A percentile compares a stretch with the other conserved stretches of the same genome.
These are phyloP conservation scores for Rosa hybrid DNA, from an alignment of 331 rosid species.

Conservation along the genomic window DNA sequence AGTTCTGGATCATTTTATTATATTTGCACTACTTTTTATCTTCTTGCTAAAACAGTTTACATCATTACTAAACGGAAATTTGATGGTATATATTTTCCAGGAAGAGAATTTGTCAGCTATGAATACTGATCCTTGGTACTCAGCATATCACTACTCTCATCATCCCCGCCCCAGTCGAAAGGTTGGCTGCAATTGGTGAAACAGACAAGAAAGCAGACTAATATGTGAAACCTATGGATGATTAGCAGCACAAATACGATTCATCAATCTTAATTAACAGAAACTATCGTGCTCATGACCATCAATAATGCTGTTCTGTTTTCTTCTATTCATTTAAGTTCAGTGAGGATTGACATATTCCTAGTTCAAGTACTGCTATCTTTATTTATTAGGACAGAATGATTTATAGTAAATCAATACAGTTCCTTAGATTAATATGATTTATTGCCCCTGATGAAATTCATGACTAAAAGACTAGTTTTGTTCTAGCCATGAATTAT, in stretches of 20 bases:
- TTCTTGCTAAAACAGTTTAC: not conserved
- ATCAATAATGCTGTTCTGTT: too few species aligned
- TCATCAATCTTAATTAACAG: not conserved
- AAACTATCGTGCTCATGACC: not conserved
- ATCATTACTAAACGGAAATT: not conserved
- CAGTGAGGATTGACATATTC: too few species aligned
- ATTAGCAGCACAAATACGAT: not conserved
- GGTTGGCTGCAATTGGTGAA: slow-evolving; percentile 72
- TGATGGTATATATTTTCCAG: slow-evolving; percentile 33
- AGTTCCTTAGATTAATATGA: too few species aligned
- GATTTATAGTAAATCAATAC: not conserved
- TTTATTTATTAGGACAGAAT: too few species aligned
- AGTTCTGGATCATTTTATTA: not conserved
- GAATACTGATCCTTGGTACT: slow-evolving; percentile 94
- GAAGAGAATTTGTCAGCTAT: slow-evolving; percentile 87
- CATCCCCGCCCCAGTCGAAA: slow-evolving; percentile 90
- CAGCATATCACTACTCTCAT: slow-evolving; percentile 95
- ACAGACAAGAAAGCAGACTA: slow-evolving; percentile 55
- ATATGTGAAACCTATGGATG: not conserved
- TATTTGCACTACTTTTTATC: not conserved
- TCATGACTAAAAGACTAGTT: too few species aligned
- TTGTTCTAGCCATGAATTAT: too few species aligned
- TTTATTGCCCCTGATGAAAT: too few species aligned
- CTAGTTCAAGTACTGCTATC: not conserved
- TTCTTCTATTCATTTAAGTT: too few species aligned